These are phyloP conservation scores for Trichoderma hamatum DNA, from an alignment of 2,329 filamentous ascomycete species.

Conservation along the genomic window DNA sequence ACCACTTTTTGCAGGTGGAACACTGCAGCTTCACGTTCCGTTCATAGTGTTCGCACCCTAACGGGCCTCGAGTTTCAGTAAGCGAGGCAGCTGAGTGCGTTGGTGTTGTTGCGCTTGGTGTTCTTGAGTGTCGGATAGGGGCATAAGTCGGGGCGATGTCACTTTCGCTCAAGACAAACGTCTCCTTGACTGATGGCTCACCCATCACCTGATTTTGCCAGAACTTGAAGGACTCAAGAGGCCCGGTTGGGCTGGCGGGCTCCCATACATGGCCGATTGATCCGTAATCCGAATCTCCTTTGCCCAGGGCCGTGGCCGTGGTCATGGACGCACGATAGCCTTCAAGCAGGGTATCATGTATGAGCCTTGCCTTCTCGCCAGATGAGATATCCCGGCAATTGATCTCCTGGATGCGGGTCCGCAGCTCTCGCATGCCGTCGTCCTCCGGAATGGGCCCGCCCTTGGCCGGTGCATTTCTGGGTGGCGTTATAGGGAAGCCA, in stretches of 20 bases:
- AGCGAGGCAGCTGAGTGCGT: slow-evolving; percentile 30
- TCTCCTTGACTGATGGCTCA: slow-evolving; percentile 45
- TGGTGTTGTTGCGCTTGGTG: slow-evolving; percentile 41
- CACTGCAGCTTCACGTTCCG: slow-evolving; percentile 97
- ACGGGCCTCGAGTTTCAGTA: slow-evolving; percentile 46
- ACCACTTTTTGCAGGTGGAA: slow-evolving; percentile 86
- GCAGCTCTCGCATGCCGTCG: slow-evolving; percentile 73
- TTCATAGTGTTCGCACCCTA: slow-evolving; percentile 92
- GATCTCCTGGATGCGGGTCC: slow-evolving; percentile 69
- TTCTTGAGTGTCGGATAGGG: slow-evolving; percentile 52
- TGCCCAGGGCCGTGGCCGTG: slow-evolving; percentile 27
- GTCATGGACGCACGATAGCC: slow-evolving; percentile 56
- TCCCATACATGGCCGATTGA: slow-evolving; percentile 41
- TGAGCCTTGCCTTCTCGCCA: slow-evolving; percentile 69
- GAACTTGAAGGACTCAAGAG: slow-evolving; percentile 59
- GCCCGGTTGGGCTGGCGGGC: slow-evolving; percentile 47
- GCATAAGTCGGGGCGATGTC: slow-evolving; percentile 71
- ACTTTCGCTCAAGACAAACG: slow-evolving; percentile 57
- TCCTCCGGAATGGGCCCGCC: slow-evolving; percentile 65
- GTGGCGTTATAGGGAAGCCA: slow-evolving; percentile 38
- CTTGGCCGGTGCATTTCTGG: slow-evolving; percentile 29
- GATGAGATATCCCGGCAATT: slow-evolving; percentile 62
- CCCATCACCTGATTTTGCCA: slow-evolving; percentile 54
- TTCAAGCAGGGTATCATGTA: slow-evolving; percentile 73
- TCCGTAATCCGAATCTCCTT: slow-evolving; percentile 29